A percentile compares a stretch with the other conserved stretches of the same genome.
phyloP scores from a whole-genome alignment of 106 monocot genomes.

The Phalaenopsis equestris region DNA sequence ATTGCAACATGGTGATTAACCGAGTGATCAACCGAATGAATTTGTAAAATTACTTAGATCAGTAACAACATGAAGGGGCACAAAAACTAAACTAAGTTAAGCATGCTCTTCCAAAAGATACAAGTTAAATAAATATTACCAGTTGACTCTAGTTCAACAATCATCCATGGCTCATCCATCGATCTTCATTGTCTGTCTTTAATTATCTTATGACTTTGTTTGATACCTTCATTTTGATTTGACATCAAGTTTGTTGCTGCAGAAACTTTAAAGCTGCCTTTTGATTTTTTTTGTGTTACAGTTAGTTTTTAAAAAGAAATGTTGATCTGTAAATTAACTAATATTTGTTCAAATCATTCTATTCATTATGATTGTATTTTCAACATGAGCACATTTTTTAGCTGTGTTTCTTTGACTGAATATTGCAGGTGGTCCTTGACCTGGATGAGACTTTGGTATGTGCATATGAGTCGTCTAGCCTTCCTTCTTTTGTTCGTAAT shows the following conservation, averaged over 20 bases:
- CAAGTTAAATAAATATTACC: neutral
- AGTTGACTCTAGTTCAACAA: neutral
- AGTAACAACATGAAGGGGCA: too few species aligned
- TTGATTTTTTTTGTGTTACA: neutral
- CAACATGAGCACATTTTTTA: neutral
- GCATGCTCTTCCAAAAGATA: neutral
- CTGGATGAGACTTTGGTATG: constrained; percentile 69
- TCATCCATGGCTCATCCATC: neutral
- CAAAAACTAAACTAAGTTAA: neutral
- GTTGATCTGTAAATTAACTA: neutral
- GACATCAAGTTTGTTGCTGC: neutral
- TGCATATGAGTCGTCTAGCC: constrained; percentile 57
- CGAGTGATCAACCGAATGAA: too few species aligned
- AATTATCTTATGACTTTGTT: too few species aligned
- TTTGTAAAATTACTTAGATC: too few species aligned
- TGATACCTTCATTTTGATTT: too few species aligned
- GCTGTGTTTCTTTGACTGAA: neutral
- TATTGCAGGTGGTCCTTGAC: constrained; percentile 47
- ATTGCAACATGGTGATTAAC: too few species aligned
- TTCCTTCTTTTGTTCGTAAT: constrained; percentile 35
- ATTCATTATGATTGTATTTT: neutral
- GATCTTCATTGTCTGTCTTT: too few species aligned
- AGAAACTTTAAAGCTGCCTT: neutral
- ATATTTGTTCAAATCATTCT: neutral
- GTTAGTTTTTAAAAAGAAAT: neutral